Evolutionary conservation across 208 protist genomes (phyloP).

Genomic region (Trypanosomatidae sp.): DNA sequence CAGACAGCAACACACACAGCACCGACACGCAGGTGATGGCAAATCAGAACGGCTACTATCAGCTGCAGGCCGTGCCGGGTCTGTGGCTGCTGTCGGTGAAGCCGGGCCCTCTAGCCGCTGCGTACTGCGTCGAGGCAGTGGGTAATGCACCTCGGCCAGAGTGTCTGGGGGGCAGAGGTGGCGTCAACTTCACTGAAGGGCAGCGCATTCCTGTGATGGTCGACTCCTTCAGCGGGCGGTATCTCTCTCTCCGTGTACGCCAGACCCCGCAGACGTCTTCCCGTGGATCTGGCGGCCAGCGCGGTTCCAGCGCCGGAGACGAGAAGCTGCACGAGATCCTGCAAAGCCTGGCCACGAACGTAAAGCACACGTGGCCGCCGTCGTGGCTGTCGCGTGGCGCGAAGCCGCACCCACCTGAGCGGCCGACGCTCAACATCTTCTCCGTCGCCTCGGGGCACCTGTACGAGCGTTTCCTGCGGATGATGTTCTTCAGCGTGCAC

Average conservation of each 20-base stretch:
- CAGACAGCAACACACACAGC: conserved; percentile 4
- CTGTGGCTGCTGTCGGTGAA: conserved; percentile 82
- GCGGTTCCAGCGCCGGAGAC: neutral
- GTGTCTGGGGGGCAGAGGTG: conserved; percentile 5
- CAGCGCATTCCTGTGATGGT: conserved; percentile 51
- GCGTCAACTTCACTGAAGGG: conserved; percentile 16
- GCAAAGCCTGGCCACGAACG: conserved; percentile 18
- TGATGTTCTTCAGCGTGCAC: conserved; percentile 98
- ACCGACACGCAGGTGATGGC: conserved; percentile 97
- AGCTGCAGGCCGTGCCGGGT: conserved; percentile 93
- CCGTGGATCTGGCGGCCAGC: too few species aligned
- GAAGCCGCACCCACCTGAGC: conserved; percentile 16
- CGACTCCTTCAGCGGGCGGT: conserved; percentile 51
- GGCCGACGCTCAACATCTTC: conserved; percentile 97
- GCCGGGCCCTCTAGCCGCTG: conserved; percentile 46
- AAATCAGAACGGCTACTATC: conserved; percentile 96
- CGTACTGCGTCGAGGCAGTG: conserved; percentile 56
- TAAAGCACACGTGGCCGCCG: conserved; percentile 35
- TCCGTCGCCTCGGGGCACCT: conserved; percentile 97
- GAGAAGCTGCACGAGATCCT: conserved; percentile 8
- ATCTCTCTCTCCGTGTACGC: conserved; percentile 29
- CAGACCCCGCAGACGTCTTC: neutral
- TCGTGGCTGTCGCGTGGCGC: neutral
- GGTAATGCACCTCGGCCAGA: conserved; percentile 5
- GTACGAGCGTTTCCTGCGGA: conserved; percentile 99